Percentiles rank a stretch among this genome's conserved stretches.
Conservation (phyloP, 2,329 filamentous ascomycete genomes). For the Diaporthe sp. region DNA sequence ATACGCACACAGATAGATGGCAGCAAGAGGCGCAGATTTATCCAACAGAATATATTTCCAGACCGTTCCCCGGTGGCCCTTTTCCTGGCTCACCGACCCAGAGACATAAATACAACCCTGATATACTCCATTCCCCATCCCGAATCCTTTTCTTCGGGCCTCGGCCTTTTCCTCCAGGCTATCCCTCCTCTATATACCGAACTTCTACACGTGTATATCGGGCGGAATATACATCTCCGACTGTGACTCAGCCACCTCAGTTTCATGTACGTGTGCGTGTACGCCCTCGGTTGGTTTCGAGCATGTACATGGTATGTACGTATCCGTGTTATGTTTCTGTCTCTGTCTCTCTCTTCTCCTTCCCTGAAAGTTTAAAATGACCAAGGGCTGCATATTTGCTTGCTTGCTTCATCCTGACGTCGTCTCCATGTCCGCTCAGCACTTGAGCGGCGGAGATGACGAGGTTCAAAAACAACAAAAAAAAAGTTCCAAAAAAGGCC, state of each 20-base stretch:
- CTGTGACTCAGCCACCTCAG: background rate
- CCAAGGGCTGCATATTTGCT: constrained; percentile 7
- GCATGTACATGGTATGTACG: background rate
- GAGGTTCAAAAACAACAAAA: constrained; percentile 1
- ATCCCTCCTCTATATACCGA: constrained; percentile 11
- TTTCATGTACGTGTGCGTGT: background rate
- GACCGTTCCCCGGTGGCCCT: background rate
- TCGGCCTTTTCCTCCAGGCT: background rate
- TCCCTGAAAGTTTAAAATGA: constrained; percentile 5
- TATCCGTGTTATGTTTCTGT: background rate
- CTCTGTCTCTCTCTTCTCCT: background rate
- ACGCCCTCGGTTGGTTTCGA: background rate
- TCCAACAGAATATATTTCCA: constrained; percentile 27
- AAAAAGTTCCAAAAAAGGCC: constrained; percentile 16
- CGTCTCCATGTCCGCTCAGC: constrained; percentile 26
- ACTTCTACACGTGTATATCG: background rate
- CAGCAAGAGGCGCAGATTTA: background rate
- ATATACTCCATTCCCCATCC: background rate
- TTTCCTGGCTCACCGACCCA: background rate
- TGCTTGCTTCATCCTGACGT: constrained; percentile 1
- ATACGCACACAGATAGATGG: background rate
- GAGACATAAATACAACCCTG: constrained; percentile 26
- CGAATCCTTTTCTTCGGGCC: background rate
- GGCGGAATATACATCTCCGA: background rate
- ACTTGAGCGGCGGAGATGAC: constrained; percentile 29